Percentiles rank a stretch among this genome's conserved stretches.
Conservation (phyloP, 2,329 filamentous ascomycete species). For the Diaporthe sp. region DNA sequence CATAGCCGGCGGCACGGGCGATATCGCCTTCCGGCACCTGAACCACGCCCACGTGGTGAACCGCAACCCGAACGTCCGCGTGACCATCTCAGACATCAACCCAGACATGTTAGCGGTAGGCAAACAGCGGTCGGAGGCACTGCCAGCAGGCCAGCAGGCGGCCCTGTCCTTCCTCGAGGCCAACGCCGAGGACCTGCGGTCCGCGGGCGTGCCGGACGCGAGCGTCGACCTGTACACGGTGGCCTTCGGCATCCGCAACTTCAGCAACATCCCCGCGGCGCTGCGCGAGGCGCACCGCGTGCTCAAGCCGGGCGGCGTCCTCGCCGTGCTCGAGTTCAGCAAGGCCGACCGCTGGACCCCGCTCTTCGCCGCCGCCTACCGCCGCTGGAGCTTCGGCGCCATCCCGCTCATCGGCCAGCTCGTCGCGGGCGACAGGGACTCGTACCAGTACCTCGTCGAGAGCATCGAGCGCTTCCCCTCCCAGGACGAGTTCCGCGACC, state of each 20-base stretch:
- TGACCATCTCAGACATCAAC: slow-evolving; percentile 60
- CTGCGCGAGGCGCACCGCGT: slow-evolving; percentile 88
- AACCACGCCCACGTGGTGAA: slow-evolving; percentile 87
- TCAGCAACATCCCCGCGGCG: slow-evolving; percentile 89
- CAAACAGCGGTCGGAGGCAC: slow-evolving; percentile 56
- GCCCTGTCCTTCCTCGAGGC: slow-evolving; percentile 85
- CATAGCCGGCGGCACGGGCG: slow-evolving; percentile 95
- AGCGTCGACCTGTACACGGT: slow-evolving; percentile 97
- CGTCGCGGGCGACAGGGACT: slow-evolving; percentile 93
- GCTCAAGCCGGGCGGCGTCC: slow-evolving; percentile 93
- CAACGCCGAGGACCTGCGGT: slow-evolving; percentile 84
- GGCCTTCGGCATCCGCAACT: slow-evolving; percentile 97
- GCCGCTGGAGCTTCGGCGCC: slow-evolving; percentile 94
- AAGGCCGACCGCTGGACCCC: slow-evolving; percentile 79
- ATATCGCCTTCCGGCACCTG: slow-evolving; percentile 97
- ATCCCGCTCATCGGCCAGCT: slow-evolving; percentile 97
- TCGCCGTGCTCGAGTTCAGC: slow-evolving; percentile 96
- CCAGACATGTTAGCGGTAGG: slow-evolving; percentile 63
- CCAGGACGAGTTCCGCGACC: slow-evolving; percentile 85
- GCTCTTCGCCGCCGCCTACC: slow-evolving; percentile 88
- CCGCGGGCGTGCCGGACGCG: slow-evolving; percentile 70
- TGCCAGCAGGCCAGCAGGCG: slow-evolving; percentile 48
- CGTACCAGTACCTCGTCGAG: slow-evolving; percentile 98
- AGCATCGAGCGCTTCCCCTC: slow-evolving; percentile 94
- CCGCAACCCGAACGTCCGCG: slow-evolving; percentile 67